Evolutionary conservation across 768 basidiomycete genomes (phyloP), one percentile per base, ranked within the genome.

Genomic region (Trametes maxima): DNA sequence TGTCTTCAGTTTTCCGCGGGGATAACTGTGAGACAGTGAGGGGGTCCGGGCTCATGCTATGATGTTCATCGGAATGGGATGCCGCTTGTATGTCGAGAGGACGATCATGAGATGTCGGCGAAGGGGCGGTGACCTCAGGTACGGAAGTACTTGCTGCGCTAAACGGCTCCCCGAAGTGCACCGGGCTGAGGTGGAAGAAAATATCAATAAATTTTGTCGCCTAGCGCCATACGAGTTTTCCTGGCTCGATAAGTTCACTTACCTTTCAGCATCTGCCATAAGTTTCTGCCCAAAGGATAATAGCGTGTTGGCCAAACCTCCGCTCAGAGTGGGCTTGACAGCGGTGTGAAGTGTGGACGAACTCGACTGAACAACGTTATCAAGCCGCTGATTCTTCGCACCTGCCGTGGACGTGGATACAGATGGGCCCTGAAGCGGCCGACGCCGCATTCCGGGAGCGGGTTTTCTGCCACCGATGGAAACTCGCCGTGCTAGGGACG

Each of bases 281-380:
- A 67, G 45, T 48, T 52, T 51, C 33, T 84, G 76, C 58, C 80
- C 78, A 62, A 81, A 82, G 62, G 77, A 77, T 67, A 86, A 70
- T 64, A 85, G 76, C 66, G 78, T 75, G 62, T 75, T 77, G 57
- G 82, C 80, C 64, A 81, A 74, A 46, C 78, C 78, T 39, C 70
- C 53, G 68, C 24, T n/a, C 13, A 22, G 35, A 6, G 49, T n/a
- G 14, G 62, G 48, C 43, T 56, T 56, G 54, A 50, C 48, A 54
- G 39, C 16, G 46, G 50, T 57, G 49, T 11, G 50, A 50, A 52
- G 19, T 8, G 37, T 17, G 24, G 45, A 21, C 19, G 33, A 17
- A 3, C 25, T 13, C 28, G 44, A 19, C 37, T 53, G 62, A 13
- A 35, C 37, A 11, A 19, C 14, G 42, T 33, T 50, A 17, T 53